Base-by-base conservation (phyloP, 163 green algal genomes). In the Scenedesmus sp. region DNA sequence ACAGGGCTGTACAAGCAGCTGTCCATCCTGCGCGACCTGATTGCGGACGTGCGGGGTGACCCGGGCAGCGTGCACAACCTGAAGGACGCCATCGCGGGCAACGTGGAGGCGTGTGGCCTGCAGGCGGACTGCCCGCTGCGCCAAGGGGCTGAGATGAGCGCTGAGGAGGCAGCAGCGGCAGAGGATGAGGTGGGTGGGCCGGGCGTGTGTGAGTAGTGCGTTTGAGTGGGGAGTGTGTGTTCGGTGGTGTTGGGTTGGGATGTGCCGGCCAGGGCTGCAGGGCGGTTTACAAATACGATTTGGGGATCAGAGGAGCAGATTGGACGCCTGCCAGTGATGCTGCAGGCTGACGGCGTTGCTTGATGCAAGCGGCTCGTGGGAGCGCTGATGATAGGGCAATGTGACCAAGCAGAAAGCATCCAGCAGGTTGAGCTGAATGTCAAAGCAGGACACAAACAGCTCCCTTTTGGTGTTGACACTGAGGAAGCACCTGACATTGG, bases 1-100 rank as follows among this genome's bases (percentile, higher is more conserved):
- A 93, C 97, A 79, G 98, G 98, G 16, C 95, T 99, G 87, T 99
- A 99, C 95, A 99, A 99, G 94, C 96, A 99, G 94, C 94, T 99
- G 68, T 92, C 96, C 18, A 93, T 95, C n/a, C 94, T 99, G 9
- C 95, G 96, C 61, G 94, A 95, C 2, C 92, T 99, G 80, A 83
- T 99, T 24, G 59, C 83, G 10, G 96, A 97, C 79, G 95, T 91
- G 65, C 88, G 93, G 43, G 65, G 51, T 10, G 90, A 88, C 93
- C 46, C 93, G 91, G 30, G 46, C 86, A 44, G 61, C 6, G 40
- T 94, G 94, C 30, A 92, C 92, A 76, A 88, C 35, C 93, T 99
- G 1, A 93, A 83, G 68, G 94, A 90, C 18, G 86, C 96, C 49
- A 98, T 98, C 30, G 92, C 35, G 40, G 40, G 30, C 61, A 51